Conservation (phyloP, 169 alveolate species). For the Cryptosporidium canis region DNA sequence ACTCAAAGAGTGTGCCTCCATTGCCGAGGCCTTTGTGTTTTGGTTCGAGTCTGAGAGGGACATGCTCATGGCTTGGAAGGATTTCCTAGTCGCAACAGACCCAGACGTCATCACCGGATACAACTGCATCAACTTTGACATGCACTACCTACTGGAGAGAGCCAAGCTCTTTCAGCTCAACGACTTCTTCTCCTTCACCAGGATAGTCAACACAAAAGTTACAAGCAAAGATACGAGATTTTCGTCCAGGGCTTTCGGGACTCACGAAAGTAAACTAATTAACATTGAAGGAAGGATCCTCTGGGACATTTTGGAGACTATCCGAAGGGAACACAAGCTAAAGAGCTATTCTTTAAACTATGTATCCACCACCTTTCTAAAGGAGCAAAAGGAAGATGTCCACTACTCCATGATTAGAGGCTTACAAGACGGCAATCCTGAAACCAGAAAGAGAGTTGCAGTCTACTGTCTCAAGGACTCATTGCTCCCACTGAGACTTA, state of each 20-base stretch:
- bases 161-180: constrained; percentile 89
- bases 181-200: constrained; percentile 79
- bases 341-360: constrained; percentile 95
- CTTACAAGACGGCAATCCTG: constrained; percentile 92
- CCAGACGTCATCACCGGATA: constrained; percentile 98
- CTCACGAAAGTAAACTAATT: constrained; percentile 91
- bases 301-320: constrained; percentile 95
- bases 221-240: constrained; percentile 83
- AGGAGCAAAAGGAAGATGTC: constrained; percentile 99
- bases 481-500: constrained; percentile 93
- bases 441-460: constrained; percentile 97
- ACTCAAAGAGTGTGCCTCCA: constrained; percentile 85
- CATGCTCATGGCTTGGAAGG: constrained; percentile 88
- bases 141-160: constrained; percentile 94
- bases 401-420: constrained; percentile 95
- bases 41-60: constrained; percentile 87
- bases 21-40: constrained; percentile 86
- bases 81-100: constrained; percentile 85
- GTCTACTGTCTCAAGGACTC: constrained; percentile 99
- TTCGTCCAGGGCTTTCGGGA: constrained; percentile 91
- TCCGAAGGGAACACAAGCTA: constrained; percentile 96
- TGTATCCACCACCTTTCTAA: constrained; percentile 95
- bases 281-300: constrained; percentile 96
- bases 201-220: not conserved
- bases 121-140: constrained; percentile 97